Base-by-base conservation (phyloP, 805 yeast species). In the Trichomonascus vanleenenianus region DNA sequence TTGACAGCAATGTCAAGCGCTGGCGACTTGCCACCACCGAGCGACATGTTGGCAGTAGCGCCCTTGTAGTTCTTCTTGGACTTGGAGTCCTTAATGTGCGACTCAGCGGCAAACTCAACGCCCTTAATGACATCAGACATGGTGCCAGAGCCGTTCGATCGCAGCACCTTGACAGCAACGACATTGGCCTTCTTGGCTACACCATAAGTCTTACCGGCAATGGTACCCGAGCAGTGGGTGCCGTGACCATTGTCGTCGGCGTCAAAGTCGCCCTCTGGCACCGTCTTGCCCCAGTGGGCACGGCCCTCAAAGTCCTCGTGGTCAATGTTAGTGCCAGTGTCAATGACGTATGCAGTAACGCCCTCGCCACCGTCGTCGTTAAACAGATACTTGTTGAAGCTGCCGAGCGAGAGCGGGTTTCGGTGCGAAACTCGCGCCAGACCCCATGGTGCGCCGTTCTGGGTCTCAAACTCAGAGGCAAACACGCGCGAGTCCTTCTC, bases 341-440 rank as follows among this genome's bases (percentile, higher is more conserved):
- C 96, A 47, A 87, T 71, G 41, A 88, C 78, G 60, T 87, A 87
- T 0, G 81, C 93, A 47, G 75, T 73, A 5, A 85, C 85, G 37
- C 76, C 83, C 51, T 70, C 70, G 46, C 83, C 83, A 51, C 78
- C 85, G 45, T 71, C 76, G 51, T 64, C 64, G 57, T 78, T 82
- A 60, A 73, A 79, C 47, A 76, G 64, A 67, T 80, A 80, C 66
- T 75, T 73, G 65, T 74, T 74, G 67, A 74, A 76, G 38, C 79
- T 69, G 56, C 73, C 73, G 53, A 78, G 71, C 50, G 77, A 73
- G 55, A 80, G 72, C n/a, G 78, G 73, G 46, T 73, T 70, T 58
- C 84, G 77, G 68, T 78, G 83, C 37, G 83, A 77, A 47, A 81
- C 71, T 62, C 86, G 74, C 44, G 86, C 84, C 54, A 80, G 73